Conservation (phyloP, 352 stramenopile species). For the Globisporangium cederbergense region DNA sequence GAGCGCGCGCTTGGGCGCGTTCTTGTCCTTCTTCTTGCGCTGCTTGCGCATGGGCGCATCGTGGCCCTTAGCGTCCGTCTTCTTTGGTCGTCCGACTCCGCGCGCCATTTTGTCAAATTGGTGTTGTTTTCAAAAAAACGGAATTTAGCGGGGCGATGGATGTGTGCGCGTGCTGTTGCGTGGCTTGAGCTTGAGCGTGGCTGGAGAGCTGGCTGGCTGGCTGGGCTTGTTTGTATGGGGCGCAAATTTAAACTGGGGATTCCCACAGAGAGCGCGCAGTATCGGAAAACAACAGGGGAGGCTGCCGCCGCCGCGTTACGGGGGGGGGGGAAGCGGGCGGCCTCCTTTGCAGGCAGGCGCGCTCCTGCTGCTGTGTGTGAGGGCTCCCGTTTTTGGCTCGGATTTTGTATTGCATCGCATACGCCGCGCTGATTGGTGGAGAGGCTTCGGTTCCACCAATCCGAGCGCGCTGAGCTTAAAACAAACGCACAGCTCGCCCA, state of each 20-base stretch:
- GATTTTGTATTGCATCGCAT: too few relatives aligned
- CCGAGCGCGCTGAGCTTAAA: too few relatives aligned
- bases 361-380: too few relatives aligned
- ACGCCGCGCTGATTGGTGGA: too few relatives aligned
- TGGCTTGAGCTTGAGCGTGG: constrained; percentile 6
- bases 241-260: constrained; percentile 69
- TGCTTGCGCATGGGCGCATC: constrained; percentile 69
- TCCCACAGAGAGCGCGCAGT: constrained; percentile 18
- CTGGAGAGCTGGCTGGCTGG: neutral
- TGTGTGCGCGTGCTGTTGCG: neutral
- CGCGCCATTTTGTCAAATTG: constrained; percentile 44
- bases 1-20: constrained; percentile 86
- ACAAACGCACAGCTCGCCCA: too few relatives aligned
- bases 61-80: constrained; percentile 36
- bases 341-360: too few relatives aligned
- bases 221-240: constrained; percentile 31
- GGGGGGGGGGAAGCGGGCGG: too few relatives aligned
- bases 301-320: neutral
- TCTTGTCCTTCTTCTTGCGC: constrained; percentile 91
- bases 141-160: constrained; percentile 26
- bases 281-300: constrained; percentile 22
- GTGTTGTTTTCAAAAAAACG: constrained; percentile 23
- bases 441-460: too few relatives aligned
- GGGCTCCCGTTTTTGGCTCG: too few relatives aligned
- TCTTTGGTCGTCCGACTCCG: constrained; percentile 67